These are phyloP conservation scores for Nicotiana undulata DNA, from an alignment of 257 asterid genomes.

Conservation along the genomic window DNA sequence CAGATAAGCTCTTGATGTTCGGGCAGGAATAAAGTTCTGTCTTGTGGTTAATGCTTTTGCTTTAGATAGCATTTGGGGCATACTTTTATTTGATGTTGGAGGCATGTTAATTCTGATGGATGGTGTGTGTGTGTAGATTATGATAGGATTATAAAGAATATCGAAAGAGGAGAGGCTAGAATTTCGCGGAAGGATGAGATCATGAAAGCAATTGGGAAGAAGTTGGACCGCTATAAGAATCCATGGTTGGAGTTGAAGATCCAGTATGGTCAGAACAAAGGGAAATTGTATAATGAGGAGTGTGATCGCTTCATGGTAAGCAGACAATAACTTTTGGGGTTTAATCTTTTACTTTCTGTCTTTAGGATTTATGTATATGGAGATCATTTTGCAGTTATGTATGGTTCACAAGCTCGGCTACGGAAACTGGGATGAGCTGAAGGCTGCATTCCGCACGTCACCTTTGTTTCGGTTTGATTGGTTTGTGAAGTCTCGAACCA, in stretches of 20 bases:
- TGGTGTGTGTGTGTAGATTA: constrained; percentile 54
- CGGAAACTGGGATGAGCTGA: constrained; percentile 98
- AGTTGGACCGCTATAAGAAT: constrained; percentile 91
- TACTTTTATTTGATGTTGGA: neutral
- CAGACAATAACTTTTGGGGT: neutral
- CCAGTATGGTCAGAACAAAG: constrained; percentile 99
- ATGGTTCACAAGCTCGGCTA: constrained; percentile 98
- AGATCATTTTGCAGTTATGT: constrained; percentile 52
- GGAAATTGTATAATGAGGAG: constrained; percentile 96
- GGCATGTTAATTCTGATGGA: neutral
- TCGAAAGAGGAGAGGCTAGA: constrained; percentile 98
- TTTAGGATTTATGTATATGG: neutral
- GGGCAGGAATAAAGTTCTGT: neutral
- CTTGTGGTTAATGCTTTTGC: neutral
- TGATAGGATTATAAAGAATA: constrained; percentile 86
- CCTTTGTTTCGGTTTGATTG: constrained; percentile 97
- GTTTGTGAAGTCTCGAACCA: constrained; percentile 97
- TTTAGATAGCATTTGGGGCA: neutral
- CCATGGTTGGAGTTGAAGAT: constrained; percentile 97
- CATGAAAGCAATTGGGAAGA: constrained; percentile 95
- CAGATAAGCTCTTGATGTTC: neutral
- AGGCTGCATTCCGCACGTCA: constrained; percentile 93
- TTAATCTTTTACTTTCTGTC: neutral
- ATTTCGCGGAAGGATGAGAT: constrained; percentile 95
- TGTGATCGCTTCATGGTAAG: constrained; percentile 99